Percentiles rank a stretch among this genome's conserved stretches.
These are phyloP conservation scores for Theileria annulata DNA, from an alignment of 169 alveolate genomes.

Conservation along the genomic window DNA sequence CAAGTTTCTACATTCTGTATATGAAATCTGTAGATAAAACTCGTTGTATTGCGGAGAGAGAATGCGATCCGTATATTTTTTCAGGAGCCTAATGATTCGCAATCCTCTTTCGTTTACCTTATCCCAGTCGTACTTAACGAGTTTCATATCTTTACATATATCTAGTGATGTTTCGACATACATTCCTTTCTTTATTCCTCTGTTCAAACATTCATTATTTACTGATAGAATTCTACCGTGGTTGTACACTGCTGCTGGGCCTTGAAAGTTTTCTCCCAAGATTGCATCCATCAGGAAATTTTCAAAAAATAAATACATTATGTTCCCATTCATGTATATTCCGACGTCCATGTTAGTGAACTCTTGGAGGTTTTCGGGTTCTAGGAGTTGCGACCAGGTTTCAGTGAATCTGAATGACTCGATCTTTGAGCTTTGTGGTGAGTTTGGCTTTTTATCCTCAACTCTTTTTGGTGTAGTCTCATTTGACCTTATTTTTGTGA, in stretches of 20 bases:
- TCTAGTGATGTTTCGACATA: slow-evolving; percentile 20
- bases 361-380: neutral
- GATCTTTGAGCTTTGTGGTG: neutral
- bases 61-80: slow-evolving; percentile 7
- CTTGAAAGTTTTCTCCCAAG: slow-evolving; percentile 8
- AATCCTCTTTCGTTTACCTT: slow-evolving; percentile 31
- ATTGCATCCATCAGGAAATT: slow-evolving; percentile 38
- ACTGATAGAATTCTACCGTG: neutral
- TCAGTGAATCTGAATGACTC: slow-evolving; percentile 7
- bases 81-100: slow-evolving; percentile 23
- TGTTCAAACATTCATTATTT: slow-evolving; percentile 13
- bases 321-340: slow-evolving; percentile 19
- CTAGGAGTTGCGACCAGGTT: neutral
- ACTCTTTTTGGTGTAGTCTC: neutral
- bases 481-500: neutral
- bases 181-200: slow-evolving; percentile 44
- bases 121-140: slow-evolving; percentile 36
- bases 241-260: slow-evolving; percentile 7
- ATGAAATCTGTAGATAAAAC: slow-evolving; percentile 27
- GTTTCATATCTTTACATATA: slow-evolving; percentile 27
- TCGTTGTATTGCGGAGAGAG: slow-evolving; percentile 47
- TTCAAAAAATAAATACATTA: slow-evolving; percentile 40
- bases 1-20: neutral
- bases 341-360: slow-evolving; percentile 19
- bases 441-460: neutral